Evolutionary conservation across 768 basidiomycete species (phyloP), one percentile per base, ranked within the genome.

Genomic region (Melanogaster broomeanus): DNA sequence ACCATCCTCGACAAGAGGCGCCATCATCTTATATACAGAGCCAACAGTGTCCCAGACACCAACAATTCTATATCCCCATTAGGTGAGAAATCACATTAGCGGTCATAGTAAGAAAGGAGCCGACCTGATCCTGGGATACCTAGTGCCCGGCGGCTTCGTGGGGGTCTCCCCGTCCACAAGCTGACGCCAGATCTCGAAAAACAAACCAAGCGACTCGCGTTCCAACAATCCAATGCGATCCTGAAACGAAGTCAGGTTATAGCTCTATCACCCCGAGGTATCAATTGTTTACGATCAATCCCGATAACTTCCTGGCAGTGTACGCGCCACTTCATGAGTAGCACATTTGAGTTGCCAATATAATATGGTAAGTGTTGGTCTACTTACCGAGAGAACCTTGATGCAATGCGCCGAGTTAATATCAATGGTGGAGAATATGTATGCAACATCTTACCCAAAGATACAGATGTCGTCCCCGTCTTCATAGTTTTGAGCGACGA

Each of bases 1-100:
- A 84, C 88, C 87, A 71, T 82, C 75, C 60, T 89, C 88, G 3
- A 91, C 85, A 45, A 81, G 71, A 1, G 86, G 83, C 3, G 85
- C 84, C 44, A 89, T n/a, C n/a, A n/a, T n/a, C n/a, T n/a, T n/a
- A n/a, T n/a, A n/a, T n/a, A n/a, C n/a, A n/a, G n/a, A n/a, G n/a
- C n/a, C n/a, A n/a, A n/a, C n/a, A n/a, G n/a, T n/a, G n/a, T n/a
- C n/a, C n/a, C n/a, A n/a, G n/a, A n/a, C n/a, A n/a, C n/a, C n/a
- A n/a, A n/a, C n/a, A n/a, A n/a, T n/a, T n/a, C n/a, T n/a, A n/a
- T n/a, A n/a, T n/a, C n/a, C n/a, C n/a, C n/a, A n/a, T n/a, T n/a
- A n/a, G n/a, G n/a, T n/a, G n/a, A n/a, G n/a, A n/a, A n/a, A n/a
- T n/a, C n/a, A n/a, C n/a, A n/a, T n/a, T n/a, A n/a, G n/a, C n/a